Evolutionary conservation across 1,139 yeast genomes (phyloP).

Genomic region (Protomyces macrosporus): DNA sequence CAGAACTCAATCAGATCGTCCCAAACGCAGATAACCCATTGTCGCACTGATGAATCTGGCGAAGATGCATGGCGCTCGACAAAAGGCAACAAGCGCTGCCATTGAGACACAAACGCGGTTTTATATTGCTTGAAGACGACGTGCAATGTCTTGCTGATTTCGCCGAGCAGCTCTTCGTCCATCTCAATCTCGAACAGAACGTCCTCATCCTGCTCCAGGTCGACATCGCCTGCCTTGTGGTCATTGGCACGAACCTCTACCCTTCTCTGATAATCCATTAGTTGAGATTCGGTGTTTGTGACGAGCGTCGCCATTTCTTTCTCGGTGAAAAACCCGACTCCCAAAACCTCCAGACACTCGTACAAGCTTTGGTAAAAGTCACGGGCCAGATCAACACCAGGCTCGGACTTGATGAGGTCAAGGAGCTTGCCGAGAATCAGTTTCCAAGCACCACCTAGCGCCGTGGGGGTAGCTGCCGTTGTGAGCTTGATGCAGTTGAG

Average conservation of each 20-base stretch:
- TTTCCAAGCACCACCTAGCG: constrained; percentile 63
- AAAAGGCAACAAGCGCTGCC: constrained; percentile 46
- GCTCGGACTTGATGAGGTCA: constrained; percentile 66
- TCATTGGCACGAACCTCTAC: constrained; percentile 64
- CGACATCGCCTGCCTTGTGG: constrained; percentile 58
- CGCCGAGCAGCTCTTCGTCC: constrained; percentile 66
- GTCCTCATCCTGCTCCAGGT: constrained; percentile 60
- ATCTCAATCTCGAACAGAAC: constrained; percentile 68
- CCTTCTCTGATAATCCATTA: constrained; percentile 66
- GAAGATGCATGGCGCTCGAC: constrained; percentile 45
- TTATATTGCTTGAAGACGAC: constrained; percentile 64
- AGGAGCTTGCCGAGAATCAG: constrained; percentile 64
- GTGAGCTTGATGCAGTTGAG: constrained; percentile 65
- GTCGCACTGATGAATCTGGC: constrained; percentile 59
- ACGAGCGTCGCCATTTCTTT: constrained; percentile 58
- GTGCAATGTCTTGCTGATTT: constrained; percentile 72
- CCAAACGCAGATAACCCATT: constrained; percentile 74
- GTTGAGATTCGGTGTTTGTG: constrained; percentile 55
- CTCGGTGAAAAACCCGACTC: constrained; percentile 52
- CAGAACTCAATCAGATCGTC: constrained; percentile 76
- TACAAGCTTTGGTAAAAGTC: constrained; percentile 70
- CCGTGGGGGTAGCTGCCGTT: constrained; percentile 44
- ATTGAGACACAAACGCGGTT: constrained; percentile 56
- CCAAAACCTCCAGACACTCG: constrained; percentile 63
- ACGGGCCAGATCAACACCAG: constrained; percentile 75